phyloP scores from a whole-genome alignment of 805 yeast species.

The Candida piceae region DNA sequence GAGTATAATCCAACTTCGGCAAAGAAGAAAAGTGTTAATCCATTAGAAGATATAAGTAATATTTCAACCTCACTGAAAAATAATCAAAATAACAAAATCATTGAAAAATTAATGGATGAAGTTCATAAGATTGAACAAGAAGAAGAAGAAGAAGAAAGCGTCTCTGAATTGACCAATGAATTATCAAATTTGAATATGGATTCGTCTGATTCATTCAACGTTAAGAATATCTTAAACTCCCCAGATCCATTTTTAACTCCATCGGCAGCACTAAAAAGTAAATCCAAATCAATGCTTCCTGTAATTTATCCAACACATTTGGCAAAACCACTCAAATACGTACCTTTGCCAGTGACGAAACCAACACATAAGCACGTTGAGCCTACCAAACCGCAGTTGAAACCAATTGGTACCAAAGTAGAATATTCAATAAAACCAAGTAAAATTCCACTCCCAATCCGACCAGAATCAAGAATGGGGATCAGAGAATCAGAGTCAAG shows the following conservation, averaged over 20 bases:
- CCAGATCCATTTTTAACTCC: slow-evolving; percentile 31
- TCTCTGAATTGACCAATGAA: not conserved
- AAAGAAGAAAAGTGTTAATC: slow-evolving; percentile 10
- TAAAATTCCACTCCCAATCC: slow-evolving; percentile 25
- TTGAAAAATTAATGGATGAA: slow-evolving; percentile 31
- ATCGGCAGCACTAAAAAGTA: slow-evolving; percentile 5
- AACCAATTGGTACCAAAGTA: no score
- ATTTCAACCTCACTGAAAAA: slow-evolving; percentile 2
- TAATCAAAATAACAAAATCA: slow-evolving; percentile 21
- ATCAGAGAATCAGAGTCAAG: slow-evolving; percentile 15
- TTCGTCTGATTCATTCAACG: not conserved
- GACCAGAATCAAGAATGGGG: slow-evolving; percentile 22
- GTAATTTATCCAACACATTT: slow-evolving; percentile 4
- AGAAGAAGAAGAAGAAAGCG: not conserved
- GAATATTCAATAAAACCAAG: no score
- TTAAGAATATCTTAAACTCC: slow-evolving; percentile 6
- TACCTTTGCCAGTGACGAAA: slow-evolving; percentile 20
- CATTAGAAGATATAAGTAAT: slow-evolving; percentile 10
- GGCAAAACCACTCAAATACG: slow-evolving; percentile 15
- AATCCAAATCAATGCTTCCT: not conserved
- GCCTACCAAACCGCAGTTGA: not conserved
- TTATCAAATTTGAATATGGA: not conserved
- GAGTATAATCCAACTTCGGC: slow-evolving; percentile 26
- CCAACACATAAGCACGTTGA: not conserved
- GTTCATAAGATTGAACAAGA: slow-evolving; percentile 24